Base-by-base conservation (phyloP, 2,329 filamentous ascomycete species). In the Fusarium euwallaceae region DNA sequence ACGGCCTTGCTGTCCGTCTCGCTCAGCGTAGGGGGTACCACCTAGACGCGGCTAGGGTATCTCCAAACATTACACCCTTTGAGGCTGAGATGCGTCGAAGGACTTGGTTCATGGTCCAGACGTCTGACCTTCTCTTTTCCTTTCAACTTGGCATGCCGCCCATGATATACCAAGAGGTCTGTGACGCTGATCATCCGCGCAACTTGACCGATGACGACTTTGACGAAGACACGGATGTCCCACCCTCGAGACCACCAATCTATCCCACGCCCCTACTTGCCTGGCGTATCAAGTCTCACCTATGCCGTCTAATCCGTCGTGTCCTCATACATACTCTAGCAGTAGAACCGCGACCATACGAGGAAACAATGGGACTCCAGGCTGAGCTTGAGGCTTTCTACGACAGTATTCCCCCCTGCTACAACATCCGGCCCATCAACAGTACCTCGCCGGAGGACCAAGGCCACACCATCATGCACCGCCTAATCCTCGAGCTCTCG, bases 21-120 rank as follows among this genome's bases (percentile, higher is more conserved):
- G 87, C 87, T 6, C 87, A 89, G 77, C 83, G 86, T 8, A 84
- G 87, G 78, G 87, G 87, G 16, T 89, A 89, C 66, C 87, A 89
- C 67, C 84, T 87, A 10, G 87, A 89, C 53, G 82, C 86, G 4
- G 80, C 79, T 27, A 82, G 84, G 70, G 79, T 88, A 4, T 80
- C 83, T 2, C 67, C 73, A 17, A 81, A 77, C 61, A 81, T 88
- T 36, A 84, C 84, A 2, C 83, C 86, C 0, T 89, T 88, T 64
- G 85, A 88, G 60, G 85, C 82, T 22, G 87, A 89, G 78, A 87
- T 89, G 82, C 84, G 87, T 20, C 84, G 87, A 6, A 82, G 87
- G 20, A 81, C 81, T 3, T 89, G 88, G 86, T 84, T 87, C 61
- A 82, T 85, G 72, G 82, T 85, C 17, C 84, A 87, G 70, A 81